A percentile compares a stretch with the other conserved stretches of the same genome.
Conservation (phyloP, 164 flowering plant species). For the Aristolochia contorta region DNA sequence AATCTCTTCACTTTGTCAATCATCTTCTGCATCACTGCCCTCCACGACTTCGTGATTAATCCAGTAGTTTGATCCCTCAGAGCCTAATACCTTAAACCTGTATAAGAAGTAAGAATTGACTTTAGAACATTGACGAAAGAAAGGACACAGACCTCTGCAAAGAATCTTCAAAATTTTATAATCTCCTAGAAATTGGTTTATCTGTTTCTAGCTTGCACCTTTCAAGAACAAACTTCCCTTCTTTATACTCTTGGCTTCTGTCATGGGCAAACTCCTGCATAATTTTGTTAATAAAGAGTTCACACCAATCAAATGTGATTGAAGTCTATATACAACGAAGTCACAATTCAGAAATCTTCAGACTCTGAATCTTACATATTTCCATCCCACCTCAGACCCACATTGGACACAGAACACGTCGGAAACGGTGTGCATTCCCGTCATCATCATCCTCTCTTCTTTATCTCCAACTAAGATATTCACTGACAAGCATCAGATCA, state of each 20-base stretch:
- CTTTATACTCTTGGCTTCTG: conserved; percentile 55
- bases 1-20: conserved; percentile 15
- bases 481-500: conserved; percentile 20
- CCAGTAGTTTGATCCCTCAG: conserved; percentile 70
- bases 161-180: background rate
- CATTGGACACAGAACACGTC: conserved; percentile 74
- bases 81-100: conserved; percentile 69
- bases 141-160: background rate
- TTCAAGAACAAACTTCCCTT: conserved; percentile 53
- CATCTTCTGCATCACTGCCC: conserved; percentile 79
- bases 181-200: background rate
- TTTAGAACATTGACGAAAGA: conserved; percentile 1
- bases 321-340: background rate
- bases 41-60: conserved; percentile 40
- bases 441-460: conserved; percentile 64
- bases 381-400: conserved; percentile 77
- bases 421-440: conserved; percentile 71
- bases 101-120: conserved; percentile 6
- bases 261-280: conserved; percentile 43
- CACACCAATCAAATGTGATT: background rate
- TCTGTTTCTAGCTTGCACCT: conserved; percentile 19
- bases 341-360: background rate
- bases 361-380: conserved; percentile 45
- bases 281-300: conserved; percentile 1
- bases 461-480: conserved; percentile 50